phyloP scores from a whole-genome alignment of 768 basidiomycete species.

The Neoboletus subvelutipes region DNA sequence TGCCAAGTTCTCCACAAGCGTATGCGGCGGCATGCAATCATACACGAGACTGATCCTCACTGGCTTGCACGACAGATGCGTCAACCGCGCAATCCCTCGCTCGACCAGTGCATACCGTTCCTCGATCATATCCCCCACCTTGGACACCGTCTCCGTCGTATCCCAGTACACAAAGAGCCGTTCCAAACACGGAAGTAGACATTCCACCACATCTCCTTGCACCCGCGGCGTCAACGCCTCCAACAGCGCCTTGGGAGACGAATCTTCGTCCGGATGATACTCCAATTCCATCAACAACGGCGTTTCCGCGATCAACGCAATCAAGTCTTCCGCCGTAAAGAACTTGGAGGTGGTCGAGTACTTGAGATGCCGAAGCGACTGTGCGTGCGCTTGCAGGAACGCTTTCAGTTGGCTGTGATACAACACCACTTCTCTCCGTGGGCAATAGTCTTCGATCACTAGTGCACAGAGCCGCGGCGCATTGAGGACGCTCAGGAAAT shows the following conservation, averaged over 20 bases:
- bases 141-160: constrained; percentile 23
- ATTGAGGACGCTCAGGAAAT: constrained; percentile 15
- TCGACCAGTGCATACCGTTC: constrained; percentile 15
- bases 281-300: constrained; percentile 22
- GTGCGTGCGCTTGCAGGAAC: constrained; percentile 15
- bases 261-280: constrained; percentile 25
- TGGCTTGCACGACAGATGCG: constrained; percentile 24
- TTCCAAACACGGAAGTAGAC: constrained; percentile 21
- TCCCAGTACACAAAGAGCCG: constrained; percentile 26
- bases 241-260: constrained; percentile 18
- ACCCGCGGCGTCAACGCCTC: constrained; percentile 22
- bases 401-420: constrained; percentile 16
- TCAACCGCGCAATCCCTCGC: constrained; percentile 14
- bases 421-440: constrained; percentile 6
- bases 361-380: constrained; percentile 13
- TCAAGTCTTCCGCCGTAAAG: constrained; percentile 20
- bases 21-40: constrained; percentile 15
- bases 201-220: constrained; percentile 8
- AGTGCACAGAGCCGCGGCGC: constrained; percentile 18
- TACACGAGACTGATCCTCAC: constrained; percentile 9
- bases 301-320: constrained; percentile 14
- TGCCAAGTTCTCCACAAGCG: constrained; percentile 19
- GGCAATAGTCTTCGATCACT: constrained; percentile 20
- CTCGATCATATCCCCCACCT: constrained; percentile 29
- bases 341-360: constrained; percentile 20